phyloP scores from a whole-genome alignment of 2,329 filamentous ascomycete genomes.

The Neonectria faginata region DNA sequence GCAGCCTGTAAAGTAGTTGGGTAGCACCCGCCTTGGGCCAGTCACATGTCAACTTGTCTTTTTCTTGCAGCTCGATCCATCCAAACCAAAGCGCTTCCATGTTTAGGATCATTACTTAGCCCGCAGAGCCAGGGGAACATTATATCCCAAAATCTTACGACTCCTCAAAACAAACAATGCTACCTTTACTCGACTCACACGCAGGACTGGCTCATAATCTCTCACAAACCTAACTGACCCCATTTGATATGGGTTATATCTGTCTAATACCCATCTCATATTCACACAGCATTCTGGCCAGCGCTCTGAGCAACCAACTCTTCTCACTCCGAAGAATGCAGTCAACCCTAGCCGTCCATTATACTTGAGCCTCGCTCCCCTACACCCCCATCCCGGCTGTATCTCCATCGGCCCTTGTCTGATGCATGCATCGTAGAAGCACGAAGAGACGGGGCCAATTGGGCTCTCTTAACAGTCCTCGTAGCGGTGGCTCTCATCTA shows the following conservation, averaged over 20 bases:
- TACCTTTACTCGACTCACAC: background rate
- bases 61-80: background rate
- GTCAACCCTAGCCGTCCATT: background rate
- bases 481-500: background rate
- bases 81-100: background rate
- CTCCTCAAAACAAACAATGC: background rate
- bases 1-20: background rate
- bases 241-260: background rate
- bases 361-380: slow-evolving; percentile 5
- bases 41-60: background rate
- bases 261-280: background rate
- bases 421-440: background rate
- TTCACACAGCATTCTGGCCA: background rate
- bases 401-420: background rate
- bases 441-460: background rate
- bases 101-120: background rate
- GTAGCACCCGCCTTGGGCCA: background rate
- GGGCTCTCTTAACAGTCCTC: background rate
- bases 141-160: background rate
- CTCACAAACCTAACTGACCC: background rate
- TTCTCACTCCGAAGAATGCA: no score
- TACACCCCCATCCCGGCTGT: background rate
- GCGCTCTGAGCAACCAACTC: no score
- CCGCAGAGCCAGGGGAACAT: background rate
- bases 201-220: background rate